Percentiles rank a stretch among this genome's conserved stretches.
Evolutionary conservation across 176 grass and related monocot genomes (phyloP).

Genomic region (Aegilops umbellulata): DNA sequence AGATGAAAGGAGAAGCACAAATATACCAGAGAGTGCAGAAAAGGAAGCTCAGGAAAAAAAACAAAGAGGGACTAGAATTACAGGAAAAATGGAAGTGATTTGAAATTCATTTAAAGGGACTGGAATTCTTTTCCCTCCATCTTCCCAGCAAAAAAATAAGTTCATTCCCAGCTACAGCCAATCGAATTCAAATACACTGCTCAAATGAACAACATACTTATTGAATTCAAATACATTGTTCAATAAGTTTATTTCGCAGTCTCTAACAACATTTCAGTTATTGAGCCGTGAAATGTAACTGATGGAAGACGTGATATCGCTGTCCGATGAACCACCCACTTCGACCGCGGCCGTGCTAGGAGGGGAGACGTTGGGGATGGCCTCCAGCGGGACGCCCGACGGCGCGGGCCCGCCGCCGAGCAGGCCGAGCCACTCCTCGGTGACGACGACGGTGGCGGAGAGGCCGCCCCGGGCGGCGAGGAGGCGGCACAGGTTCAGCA

Average conservation of each 20-base stretch:
- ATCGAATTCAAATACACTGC: not conserved
- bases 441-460: constrained; percentile 47
- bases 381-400: constrained; percentile 5
- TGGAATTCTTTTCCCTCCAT: no score
- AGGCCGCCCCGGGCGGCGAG: constrained; percentile 36
- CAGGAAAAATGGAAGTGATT: no score
- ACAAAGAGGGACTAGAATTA: no score
- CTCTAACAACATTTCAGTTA: not conserved
- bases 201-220: not conserved
- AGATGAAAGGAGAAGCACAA: no score
- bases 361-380: constrained; percentile 49
- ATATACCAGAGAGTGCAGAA: no score
- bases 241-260: not conserved
- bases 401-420: not conserved
- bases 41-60: no score
- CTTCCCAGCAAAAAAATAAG: not conserved
- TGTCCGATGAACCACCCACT: constrained; percentile 26
- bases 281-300: constrained; percentile 3
- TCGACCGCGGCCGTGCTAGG: constrained; percentile 25
- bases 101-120: no score
- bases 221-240: not conserved
- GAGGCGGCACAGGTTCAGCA: constrained; percentile 60
- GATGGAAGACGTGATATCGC: constrained; percentile 25
- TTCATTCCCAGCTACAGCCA: not conserved
- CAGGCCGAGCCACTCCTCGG: constrained; percentile 66